A percentile compares a stretch with the other conserved stretches of the same genome.
These are phyloP conservation scores for Amesomyces nigricolor DNA, from an alignment of 2,329 filamentous ascomycete genomes.

Conservation along the genomic window DNA sequence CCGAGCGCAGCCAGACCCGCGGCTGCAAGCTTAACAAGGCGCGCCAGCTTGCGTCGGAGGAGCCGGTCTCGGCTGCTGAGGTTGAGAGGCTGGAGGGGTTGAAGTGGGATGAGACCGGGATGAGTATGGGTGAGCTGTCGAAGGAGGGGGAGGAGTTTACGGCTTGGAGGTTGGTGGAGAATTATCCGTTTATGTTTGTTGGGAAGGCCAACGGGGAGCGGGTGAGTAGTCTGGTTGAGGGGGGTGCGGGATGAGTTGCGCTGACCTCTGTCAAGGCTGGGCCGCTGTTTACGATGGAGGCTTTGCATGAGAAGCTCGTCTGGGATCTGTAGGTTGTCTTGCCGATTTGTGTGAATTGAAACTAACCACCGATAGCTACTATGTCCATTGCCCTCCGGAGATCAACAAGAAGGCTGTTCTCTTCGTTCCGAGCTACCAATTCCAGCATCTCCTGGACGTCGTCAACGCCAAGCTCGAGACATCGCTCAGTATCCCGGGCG, in stretches of 20 bases:
- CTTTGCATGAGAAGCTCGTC: slow-evolving; percentile 51
- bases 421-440: slow-evolving; percentile 62
- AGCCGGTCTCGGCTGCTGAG: neutral
- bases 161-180: slow-evolving; percentile 48
- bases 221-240: slow-evolving; percentile 14
- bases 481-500: slow-evolving; percentile 52
- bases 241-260: neutral
- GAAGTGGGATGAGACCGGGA: slow-evolving; percentile 18
- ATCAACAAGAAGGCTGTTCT: slow-evolving; percentile 50
- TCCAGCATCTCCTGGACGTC: slow-evolving; percentile 56
- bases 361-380: slow-evolving; percentile 43
- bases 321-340: slow-evolving; percentile 66
- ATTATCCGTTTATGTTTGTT: slow-evolving; percentile 57
- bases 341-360: neutral
- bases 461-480: slow-evolving; percentile 57
- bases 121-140: slow-evolving; percentile 28
- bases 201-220: slow-evolving; percentile 46
- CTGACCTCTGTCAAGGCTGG: slow-evolving; percentile 29
- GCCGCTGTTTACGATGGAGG: slow-evolving; percentile 50
- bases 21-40: slow-evolving; percentile 21
- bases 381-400: slow-evolving; percentile 50
- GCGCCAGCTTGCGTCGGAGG: slow-evolving; percentile 14
- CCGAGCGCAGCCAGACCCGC: neutral
- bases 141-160: slow-evolving; percentile 36
- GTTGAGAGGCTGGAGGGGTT: slow-evolving; percentile 15